phyloP scores from a whole-genome alignment of 2,329 filamentous ascomycete genomes.

The Botrytis medusae region DNA sequence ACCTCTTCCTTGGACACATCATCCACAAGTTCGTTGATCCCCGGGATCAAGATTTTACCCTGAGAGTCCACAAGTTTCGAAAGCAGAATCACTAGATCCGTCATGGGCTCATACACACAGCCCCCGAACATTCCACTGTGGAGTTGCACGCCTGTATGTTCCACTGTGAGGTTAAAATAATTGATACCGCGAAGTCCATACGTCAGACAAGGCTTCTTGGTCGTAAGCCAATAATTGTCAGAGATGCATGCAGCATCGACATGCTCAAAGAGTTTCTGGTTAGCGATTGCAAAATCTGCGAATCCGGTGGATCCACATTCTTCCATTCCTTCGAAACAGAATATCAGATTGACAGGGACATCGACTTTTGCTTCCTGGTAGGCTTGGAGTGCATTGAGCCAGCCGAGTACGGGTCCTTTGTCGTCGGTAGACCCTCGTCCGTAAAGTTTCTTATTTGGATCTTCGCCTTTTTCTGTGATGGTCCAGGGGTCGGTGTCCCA shows the following conservation, averaged over 20 bases:
- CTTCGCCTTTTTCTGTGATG: constrained; percentile 3
- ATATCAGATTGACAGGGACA: constrained; percentile 8
- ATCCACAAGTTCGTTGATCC: background rate
- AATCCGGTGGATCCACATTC: constrained; percentile 16
- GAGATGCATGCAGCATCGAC: constrained; percentile 15
- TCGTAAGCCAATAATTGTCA: constrained; percentile 19
- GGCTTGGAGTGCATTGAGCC: constrained; percentile 16
- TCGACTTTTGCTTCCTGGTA: constrained; percentile 1
- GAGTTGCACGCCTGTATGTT: background rate
- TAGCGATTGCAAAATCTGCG: background rate
- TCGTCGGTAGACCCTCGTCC: constrained; percentile 14
- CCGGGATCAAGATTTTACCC: constrained; percentile 10
- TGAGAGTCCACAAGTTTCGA: constrained; percentile 12
- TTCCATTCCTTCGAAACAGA: constrained; percentile 22
- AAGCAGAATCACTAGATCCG: constrained; percentile 4
- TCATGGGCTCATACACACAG: constrained; percentile 12
- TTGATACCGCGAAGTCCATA: constrained; percentile 17
- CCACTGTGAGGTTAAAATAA: constrained; percentile 10
- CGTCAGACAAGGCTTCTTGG: constrained; percentile 5
- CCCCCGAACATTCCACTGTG: constrained; percentile 20
- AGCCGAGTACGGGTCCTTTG: constrained; percentile 16
- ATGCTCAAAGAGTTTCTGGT: background rate
- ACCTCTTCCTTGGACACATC: background rate
- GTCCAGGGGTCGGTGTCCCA: constrained; percentile 13
- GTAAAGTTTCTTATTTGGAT: background rate